phyloP scores from a whole-genome alignment of 192 early-diverging fungal genomes.

The Coemansia guatemalensis region DNA sequence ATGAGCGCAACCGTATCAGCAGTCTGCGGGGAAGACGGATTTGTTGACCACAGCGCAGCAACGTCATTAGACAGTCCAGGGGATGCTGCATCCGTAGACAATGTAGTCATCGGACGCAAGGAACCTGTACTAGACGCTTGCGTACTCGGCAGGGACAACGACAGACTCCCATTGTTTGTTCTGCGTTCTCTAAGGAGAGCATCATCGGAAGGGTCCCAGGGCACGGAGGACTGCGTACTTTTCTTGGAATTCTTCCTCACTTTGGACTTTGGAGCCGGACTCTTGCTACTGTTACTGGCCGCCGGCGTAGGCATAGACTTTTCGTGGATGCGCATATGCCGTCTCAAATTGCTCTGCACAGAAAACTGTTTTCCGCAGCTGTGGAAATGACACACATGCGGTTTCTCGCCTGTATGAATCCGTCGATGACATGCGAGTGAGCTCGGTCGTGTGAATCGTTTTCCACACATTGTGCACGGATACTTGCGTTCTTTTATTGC shows the following conservation, averaged over 20 bases:
- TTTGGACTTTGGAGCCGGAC: neutral
- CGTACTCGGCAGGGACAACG: neutral
- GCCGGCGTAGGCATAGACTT: slow-evolving; percentile 15
- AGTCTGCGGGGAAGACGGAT: neutral
- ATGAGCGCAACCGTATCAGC: neutral
- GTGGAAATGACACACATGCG: slow-evolving; percentile 45
- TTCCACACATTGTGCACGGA: slow-evolving; percentile 39
- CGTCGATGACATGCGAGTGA: slow-evolving; percentile 51
- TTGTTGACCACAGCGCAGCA: neutral
- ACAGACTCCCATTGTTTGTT: neutral
- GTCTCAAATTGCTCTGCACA: slow-evolving; percentile 48
- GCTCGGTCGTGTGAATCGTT: slow-evolving; percentile 45
- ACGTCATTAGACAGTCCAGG: neutral
- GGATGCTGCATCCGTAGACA: neutral
- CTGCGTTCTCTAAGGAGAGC: neutral
- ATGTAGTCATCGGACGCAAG: neutral
- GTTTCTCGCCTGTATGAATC: slow-evolving; percentile 54
- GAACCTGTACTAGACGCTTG: neutral
- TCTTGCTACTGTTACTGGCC: neutral
- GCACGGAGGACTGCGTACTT: neutral
- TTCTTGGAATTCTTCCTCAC: neutral
- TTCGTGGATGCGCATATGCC: slow-evolving; percentile 49
- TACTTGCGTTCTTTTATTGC: slow-evolving; percentile 50
- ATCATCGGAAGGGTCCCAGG: neutral
- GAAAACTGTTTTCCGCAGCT: slow-evolving; percentile 51